Base-by-base conservation (phyloP, 306 rosid genomes). In the Castanea sativa region DNA sequence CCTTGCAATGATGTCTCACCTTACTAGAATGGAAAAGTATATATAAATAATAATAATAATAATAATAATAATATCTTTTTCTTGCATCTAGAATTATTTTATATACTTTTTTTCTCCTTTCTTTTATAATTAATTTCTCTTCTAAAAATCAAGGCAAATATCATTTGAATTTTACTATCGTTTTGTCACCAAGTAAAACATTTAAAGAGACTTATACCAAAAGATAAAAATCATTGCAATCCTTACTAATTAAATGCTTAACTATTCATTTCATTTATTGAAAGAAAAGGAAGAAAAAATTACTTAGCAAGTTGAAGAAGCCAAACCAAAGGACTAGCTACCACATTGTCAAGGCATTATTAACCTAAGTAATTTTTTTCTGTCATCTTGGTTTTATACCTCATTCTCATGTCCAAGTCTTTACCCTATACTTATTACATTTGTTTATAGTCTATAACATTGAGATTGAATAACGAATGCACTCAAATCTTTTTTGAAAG, bases 1-100 rank as follows among this genome's bases (percentile, higher is more conserved):
- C 43, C 73, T 23, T 74, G 78, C 73, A 64, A 63, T 80, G 79
- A 79, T 79, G 68, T 41, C 76, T 83, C 73, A 76, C 77, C 85
- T 68, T 78, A 75, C 27, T 68, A 65, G 23, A 75, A 73, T 80
- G 82, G 76, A 79, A 77, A 41, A 56, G 70, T 67, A 60, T 29
- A 52, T 27, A 45, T 11, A 13, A 10, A 63, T 20, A n/a, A 63
- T 20, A n/a, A 25, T 15, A 10, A 63, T 20, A n/a, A 25, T 15
- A 10, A 63, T 20, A n/a, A 25, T 15, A 20, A 51, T 2, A 20
- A 30, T 30, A 41, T 6, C 13, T 55, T 33, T 11, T 12, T 25
- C 71, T 75, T 52, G 79, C 73, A 69, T 76, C 65, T 56, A 12
- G 49, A 70, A 65, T 49, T 10, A 76, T 75, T 41, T 41, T 41